Percentiles rank a stretch among this genome's conserved stretches.
Conservation (phyloP, 1,139 yeast species). For the Saccharomyces uvarum region DNA sequence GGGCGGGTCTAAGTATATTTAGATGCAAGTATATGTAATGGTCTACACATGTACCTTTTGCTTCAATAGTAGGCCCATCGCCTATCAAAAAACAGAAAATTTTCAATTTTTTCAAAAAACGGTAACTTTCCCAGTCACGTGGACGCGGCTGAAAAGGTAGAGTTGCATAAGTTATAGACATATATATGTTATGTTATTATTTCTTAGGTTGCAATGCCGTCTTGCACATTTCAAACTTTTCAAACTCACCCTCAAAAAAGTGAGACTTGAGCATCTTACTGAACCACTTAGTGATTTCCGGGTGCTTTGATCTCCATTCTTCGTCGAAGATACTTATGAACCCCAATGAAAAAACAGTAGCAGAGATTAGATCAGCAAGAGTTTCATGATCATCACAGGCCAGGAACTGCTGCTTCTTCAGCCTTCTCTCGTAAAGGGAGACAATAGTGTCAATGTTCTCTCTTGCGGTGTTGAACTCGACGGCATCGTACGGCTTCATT, state of each 20-base stretch:
- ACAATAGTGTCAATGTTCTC: conserved; percentile 36
- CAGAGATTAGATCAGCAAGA: conserved; percentile 67
- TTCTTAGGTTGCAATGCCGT: conserved; percentile 37
- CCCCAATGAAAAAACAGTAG: conserved; percentile 37
- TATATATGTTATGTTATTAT: background rate
- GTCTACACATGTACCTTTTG: background rate
- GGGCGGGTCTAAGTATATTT: background rate
- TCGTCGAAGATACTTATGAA: conserved; percentile 49
- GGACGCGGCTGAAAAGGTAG: background rate
- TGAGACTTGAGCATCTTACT: conserved; percentile 53
- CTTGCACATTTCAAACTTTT: conserved; percentile 46
- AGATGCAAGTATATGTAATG: background rate
- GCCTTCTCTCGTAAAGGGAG: conserved; percentile 49
- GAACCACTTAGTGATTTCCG: conserved; percentile 74
- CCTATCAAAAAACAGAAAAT: background rate
- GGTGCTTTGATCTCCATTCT: conserved; percentile 65
- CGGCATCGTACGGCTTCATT: conserved; percentile 61
- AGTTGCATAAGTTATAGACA: background rate
- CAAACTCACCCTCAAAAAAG: conserved; percentile 40
- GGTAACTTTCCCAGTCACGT: background rate
- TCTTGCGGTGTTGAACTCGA: conserved; percentile 47
- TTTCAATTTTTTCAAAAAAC: background rate
- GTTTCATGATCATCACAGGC: conserved; percentile 76
- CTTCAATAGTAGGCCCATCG: background rate
- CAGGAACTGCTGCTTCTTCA: conserved; percentile 65